Base-by-base conservation (phyloP, 1,139 yeast genomes). In the Hemisphaericaspora lyxosophila region DNA sequence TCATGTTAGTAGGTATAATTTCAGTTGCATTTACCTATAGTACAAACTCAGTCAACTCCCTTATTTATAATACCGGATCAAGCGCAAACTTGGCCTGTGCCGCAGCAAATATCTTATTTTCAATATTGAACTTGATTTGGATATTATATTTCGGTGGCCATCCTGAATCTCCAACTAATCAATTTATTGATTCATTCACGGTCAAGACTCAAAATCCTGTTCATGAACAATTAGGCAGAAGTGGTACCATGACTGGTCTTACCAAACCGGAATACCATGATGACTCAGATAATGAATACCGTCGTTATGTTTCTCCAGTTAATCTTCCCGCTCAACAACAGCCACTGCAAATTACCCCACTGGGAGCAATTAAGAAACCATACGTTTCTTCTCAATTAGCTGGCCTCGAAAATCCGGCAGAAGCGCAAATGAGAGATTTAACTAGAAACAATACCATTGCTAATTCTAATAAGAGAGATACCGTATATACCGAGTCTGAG, bases 51-150 rank as follows among this genome's bases (percentile, higher is more conserved):
- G 80, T 90, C 25, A 90, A 88, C 53, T 78, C 75, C 50, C 73
- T 90, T 53, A 85, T 92, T 31, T 92, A 92, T 67, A 62, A 73
- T 32, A 67, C 78, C 15, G 68, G 72, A 14, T 74, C 85, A 9
- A 66, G 84, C n/a, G 79, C 78, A 28, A 60, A 61, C 48, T 85
- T 86, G 39, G 94, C 96, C 26, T 90, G 95, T 14, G 88, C 95
- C 2, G 96, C 97, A 0, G 98, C 98, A 4, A 84, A 86, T 51
- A 85, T 92, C 45, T 67, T 92, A 41, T 67, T 88, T 37, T 81
- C 94, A 17, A 87, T 90, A 60, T 72, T 88, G 45, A 87, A 90
- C 58, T 56, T 85, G 40, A 68, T 78, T 36, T 92, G 97, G 96
- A 73, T 90, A 39, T 69, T 89, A 42, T 90, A 89, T 62, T 86